A percentile compares a stretch with the other conserved stretches of the same genome.
phyloP scores from a whole-genome alignment of 2,329 filamentous ascomycete species.

The Geosmithia morbida region DNA sequence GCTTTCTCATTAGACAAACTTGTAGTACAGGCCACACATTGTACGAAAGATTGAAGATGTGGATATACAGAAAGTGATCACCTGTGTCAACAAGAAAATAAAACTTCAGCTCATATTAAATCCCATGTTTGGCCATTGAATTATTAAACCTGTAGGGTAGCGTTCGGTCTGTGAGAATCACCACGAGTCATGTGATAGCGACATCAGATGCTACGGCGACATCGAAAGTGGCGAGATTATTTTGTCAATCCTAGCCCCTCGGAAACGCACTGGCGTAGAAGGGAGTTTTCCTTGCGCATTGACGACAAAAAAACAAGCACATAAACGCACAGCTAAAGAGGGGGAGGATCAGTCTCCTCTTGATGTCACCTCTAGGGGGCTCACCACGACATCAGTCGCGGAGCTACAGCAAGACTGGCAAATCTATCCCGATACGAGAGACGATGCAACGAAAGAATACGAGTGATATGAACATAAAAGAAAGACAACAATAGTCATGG shows the following conservation, averaged over 20 bases:
- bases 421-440: neutral
- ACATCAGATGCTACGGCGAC: neutral
- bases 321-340: neutral
- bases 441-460: neutral
- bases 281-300: neutral
- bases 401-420: neutral
- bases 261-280: neutral
- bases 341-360: neutral
- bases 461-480: neutral
- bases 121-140: neutral
- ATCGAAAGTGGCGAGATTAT: neutral
- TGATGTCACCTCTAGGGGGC: neutral
- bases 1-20: too few species aligned
- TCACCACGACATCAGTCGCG: neutral
- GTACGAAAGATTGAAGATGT: too few species aligned
- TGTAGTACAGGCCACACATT: too few species aligned
- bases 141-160: neutral
- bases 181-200: neutral
- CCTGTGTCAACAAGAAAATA: too few species aligned
- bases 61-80: too few species aligned
- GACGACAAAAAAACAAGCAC: neutral
- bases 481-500: neutral
- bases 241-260: neutral
- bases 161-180: neutral
- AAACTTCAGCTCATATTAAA: too few species aligned